Evolutionary conservation across 257 asterid genomes (phyloP), one percentile per base, ranked within the genome.

Genomic region (Nicotiana paniculata): DNA sequence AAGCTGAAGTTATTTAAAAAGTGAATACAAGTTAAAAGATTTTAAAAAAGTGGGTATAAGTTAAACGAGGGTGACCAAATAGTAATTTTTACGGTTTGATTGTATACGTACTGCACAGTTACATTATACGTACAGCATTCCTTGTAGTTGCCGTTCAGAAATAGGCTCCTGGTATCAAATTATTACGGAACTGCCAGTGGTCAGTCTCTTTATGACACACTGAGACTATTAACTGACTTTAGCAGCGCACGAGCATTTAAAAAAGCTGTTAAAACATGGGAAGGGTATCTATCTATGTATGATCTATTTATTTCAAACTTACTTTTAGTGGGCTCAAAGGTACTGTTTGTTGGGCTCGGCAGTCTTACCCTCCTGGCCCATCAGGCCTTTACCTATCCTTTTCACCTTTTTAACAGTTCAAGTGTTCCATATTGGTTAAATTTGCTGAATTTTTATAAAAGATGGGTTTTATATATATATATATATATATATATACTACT

Each of bases 151-250:
- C 51, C 11, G 12, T 43, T 24, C 18, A 1, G 0, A 85, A 48
- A 13, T 37, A 67, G 11, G 80, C 87, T 79, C 16, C 4, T 8
- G 7, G 0, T 67, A 8, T 1, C 2, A 2, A 0, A 3, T 0
- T 86, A 57, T 85, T 8, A 75, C 89, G 58, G 28, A 46, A 64
- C 4, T 86, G 84, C 90, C 89, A 87, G 81, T 16, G 33, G 0
- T 39, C 18, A 8, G 48, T n/a, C 85, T 28, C 88, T 54, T 48
- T n/a, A 3, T 26, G 61, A 75, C 81, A 79, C 69, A 30, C 70
- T 61, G 72, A 43, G 58, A 13, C 18, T 53, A 9, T 53, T 53
- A 53, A 72, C 61, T 43, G 65, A 82, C 82, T 62, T 81, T 69
- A 61, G 72, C 83, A 85, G 88, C 79, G 76, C 76, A 82, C 85